Base-by-base conservation (phyloP, 768 basidiomycete species). In the Calocybe gangraenosa region DNA sequence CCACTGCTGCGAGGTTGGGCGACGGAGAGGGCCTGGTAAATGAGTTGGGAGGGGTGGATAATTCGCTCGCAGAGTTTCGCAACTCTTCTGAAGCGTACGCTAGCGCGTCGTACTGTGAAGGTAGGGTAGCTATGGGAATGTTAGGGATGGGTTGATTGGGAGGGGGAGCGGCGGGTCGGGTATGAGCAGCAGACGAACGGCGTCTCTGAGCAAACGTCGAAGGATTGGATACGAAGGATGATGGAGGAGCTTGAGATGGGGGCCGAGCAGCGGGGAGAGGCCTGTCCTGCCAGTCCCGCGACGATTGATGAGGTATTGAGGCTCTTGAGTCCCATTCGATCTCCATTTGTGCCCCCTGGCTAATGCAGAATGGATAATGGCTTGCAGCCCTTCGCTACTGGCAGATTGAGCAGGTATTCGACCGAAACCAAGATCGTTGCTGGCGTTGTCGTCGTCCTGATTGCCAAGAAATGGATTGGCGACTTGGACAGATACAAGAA, bases 81-180 rank as follows among this genome's bases (percentile, higher is more conserved):
- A 57, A 56, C 25, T 62, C 57, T 38, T 58, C 50, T 4, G 53
- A 46, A 38, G 61, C 54, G 35, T 57, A 48, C 34, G 48, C 30
- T 35, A 58, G 57, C 48, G 60, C 48, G 39, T 52, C 44, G 20
- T 55, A 51, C 38, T 61, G 50, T 8, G 52, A 46, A 42, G 46
- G 33, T 47, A 20, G 46, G 22, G 63, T 56, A 22, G 63, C 53
- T 14, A 60, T 53, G 32, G 87, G 87, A 28, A 87, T 56, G 54
- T 70, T 80, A 40, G 87, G 87, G 47, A 89, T 88, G 39, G 87
- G 87, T 54, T 80, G 76, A 56, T 70, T 79, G 17, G 87, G 87
- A 34, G 87, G 87, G 15, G 87, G 87, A 2, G 67, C 80, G 31
- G 82, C 76, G 5, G 86, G 84, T 36, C 83, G 78, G 19, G 71